Base-by-base conservation (phyloP, 768 basidiomycete genomes). In the Rhizopogon vesiculosus region DNA sequence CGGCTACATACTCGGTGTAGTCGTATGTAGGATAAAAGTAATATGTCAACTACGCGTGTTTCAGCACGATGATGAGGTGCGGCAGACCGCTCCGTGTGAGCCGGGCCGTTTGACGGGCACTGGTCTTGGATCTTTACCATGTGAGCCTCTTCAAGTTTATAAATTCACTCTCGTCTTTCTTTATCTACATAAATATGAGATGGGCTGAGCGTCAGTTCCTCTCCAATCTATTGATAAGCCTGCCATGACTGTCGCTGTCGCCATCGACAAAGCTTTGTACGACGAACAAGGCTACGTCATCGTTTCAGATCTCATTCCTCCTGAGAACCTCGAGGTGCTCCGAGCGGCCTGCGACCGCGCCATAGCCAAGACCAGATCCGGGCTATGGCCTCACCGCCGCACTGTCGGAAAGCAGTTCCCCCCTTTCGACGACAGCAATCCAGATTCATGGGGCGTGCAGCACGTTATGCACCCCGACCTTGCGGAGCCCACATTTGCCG, bases 381-480 rank as follows among this genome's bases (percentile, higher is more conserved):
- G 87, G 2, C 57, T 65, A 2, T 91, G 89, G 89, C 72, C 80
- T 0, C 76, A 85, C 60, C 75, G 87, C 3, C 79, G 89, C 38
- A 84, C 82, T 0, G 86, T 91, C 16, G 89, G 90, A 1, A 86
- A 84, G 57, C 87, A 89, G 66, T 91, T 91, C 58, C 88, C 89
- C 3, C 89, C 89, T 0, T 91, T 77, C 61, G 83, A 78, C 51
- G 69, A 78, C 33, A 73, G 61, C 41, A 69, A 81, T 51, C 78
- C 82, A 2, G 89, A 91, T 67, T 81, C 85, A 0, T 91, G 89
- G 89, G 90, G 89, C 2, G 82, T 90, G 2, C 89, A 91, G 60
- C 87, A 91, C 58, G 67, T 87, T 44, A 91, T 92, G 90, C 89
- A 91, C 62, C 89, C 88, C 1, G 82, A 77, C 33, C 76, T 91